Evolutionary conservation across 1,139 yeast genomes (phyloP).

Genomic region (Suhomyces kunorum): DNA sequence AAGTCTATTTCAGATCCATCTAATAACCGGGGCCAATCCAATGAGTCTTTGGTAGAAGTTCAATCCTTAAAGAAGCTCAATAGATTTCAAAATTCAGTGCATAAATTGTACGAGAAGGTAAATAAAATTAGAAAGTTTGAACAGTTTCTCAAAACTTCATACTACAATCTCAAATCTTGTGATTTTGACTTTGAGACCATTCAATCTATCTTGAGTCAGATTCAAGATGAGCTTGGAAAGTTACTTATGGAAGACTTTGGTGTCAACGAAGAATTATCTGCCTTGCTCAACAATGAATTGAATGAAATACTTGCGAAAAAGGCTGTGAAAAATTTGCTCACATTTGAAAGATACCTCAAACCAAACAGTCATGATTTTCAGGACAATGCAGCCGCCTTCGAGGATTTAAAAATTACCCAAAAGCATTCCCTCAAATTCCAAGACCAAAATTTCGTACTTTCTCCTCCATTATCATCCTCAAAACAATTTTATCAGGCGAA

Average conservation of each 20-base stretch:
- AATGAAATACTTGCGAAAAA: slow-evolving; percentile 36
- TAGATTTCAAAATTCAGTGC: slow-evolving; percentile 39
- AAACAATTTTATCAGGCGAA: slow-evolving; percentile 16
- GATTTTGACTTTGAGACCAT: slow-evolving; percentile 27
- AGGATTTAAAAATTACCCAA: no score
- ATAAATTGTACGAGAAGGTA: slow-evolving; percentile 31
- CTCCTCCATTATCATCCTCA: slow-evolving; percentile 30
- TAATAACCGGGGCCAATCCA: slow-evolving; percentile 9
- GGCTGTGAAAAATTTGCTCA: not conserved
- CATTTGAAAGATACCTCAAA: not conserved
- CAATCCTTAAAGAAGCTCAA: slow-evolving; percentile 41
- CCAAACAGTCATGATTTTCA: not conserved
- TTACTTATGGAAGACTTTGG: slow-evolving; percentile 45
- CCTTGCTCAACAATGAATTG: slow-evolving; percentile 43
- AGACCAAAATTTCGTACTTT: slow-evolving; percentile 44
- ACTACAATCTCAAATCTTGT: slow-evolving; percentile 27
- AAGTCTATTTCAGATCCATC: slow-evolving; percentile 16
- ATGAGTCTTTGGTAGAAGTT: slow-evolving; percentile 37
- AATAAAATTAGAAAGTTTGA: slow-evolving; percentile 32
- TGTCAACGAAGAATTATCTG: slow-evolving; percentile 39
- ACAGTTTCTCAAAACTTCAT: slow-evolving; percentile 19
- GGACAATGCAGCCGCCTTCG: not conserved
- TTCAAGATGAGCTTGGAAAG: slow-evolving; percentile 47
- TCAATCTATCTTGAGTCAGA: slow-evolving; percentile 21
- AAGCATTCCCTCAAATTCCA: slow-evolving; percentile 43